A percentile compares a stretch with the other conserved stretches of the same genome.
These are phyloP conservation scores for Lunasporangiospora selenospora DNA, from an alignment of 192 early-diverging fungal genomes.

Conservation along the genomic window DNA sequence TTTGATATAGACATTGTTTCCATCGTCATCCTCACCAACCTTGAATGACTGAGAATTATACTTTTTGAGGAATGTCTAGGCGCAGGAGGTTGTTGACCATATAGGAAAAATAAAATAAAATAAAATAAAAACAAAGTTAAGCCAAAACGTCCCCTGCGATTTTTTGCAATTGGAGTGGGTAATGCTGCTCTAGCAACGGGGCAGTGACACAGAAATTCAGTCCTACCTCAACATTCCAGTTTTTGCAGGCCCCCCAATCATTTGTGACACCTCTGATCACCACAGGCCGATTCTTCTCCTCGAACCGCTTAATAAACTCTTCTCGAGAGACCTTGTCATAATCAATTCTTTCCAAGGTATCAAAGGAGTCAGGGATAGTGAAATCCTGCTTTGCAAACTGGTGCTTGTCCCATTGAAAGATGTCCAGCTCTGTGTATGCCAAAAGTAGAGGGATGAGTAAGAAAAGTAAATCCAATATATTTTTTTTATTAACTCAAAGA, in stretches of 20 bases:
- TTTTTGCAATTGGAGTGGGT: too few relatives aligned
- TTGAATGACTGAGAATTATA: constrained; percentile 75
- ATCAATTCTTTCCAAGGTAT: constrained; percentile 62
- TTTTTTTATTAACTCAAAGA: not conserved
- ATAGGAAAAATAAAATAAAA: not conserved
- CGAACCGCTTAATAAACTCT: constrained; percentile 66
- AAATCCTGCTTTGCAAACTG: constrained; percentile 58
- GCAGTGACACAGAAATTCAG: not conserved
- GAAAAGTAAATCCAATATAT: not conserved
- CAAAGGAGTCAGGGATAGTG: constrained; percentile 51
- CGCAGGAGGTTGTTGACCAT: not conserved
- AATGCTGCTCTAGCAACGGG: too few relatives aligned
- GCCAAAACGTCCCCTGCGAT: not conserved
- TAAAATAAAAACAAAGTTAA: constrained; percentile 4
- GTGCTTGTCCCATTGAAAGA: constrained; percentile 65
- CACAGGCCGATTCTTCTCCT: constrained; percentile 61
- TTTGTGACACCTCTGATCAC: constrained; percentile 63
- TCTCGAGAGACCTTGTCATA: constrained; percentile 57
- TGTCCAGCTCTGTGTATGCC: constrained; percentile 60
- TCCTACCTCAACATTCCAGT: constrained; percentile 63
- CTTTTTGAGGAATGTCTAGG: constrained; percentile 51
- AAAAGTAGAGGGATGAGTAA: not conserved
- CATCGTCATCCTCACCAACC: constrained; percentile 82
- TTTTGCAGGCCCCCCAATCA: constrained; percentile 60
- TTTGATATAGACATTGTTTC: constrained; percentile 66